Evolutionary conservation across 2,329 filamentous ascomycete species (phyloP).

Genomic region (Acarospora socialis): DNA sequence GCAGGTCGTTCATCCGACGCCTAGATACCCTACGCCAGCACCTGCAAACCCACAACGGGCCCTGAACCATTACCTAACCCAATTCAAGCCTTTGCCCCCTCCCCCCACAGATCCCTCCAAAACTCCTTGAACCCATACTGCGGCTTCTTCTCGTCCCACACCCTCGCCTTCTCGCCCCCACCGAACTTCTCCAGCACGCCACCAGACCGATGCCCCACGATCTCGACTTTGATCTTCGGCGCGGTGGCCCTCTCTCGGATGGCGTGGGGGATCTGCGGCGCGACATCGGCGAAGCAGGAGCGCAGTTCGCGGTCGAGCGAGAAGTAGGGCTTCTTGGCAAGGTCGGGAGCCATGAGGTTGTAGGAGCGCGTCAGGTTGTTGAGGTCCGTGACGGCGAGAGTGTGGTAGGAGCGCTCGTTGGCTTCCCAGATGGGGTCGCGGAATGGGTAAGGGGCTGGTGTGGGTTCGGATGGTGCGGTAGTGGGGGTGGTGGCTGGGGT

Average conservation of each 20-base stretch:
- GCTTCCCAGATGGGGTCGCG: conserved; percentile 65
- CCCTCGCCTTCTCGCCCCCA: conserved; percentile 36
- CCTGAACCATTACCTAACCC: no score
- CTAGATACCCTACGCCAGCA: no score
- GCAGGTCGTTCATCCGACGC: no score
- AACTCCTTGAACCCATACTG: conserved; percentile 81
- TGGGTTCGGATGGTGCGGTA: conserved; percentile 2
- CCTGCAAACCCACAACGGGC: no score
- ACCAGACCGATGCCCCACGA: conserved; percentile 29
- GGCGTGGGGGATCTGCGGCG: conserved; percentile 55
- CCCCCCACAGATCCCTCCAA: conserved; percentile 64
- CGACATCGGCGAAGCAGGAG: conserved; percentile 73
- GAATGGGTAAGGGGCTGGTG: conserved; percentile 40
- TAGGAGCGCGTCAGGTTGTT: conserved; percentile 75
- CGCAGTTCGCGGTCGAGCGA: conserved; percentile 67
- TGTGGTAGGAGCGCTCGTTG: conserved; percentile 60
- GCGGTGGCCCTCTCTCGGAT: conserved; percentile 54
- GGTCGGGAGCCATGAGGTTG: conserved; percentile 83
- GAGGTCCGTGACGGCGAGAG: conserved; percentile 59
- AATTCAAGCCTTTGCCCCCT: no score
- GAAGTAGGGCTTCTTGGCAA: conserved; percentile 89
- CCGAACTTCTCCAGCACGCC: conserved; percentile 50
- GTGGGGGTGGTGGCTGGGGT: conserved; percentile 13
- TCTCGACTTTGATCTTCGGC: conserved; percentile 29
- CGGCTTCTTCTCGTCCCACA: conserved; percentile 60